Conservation (phyloP, 768 basidiomycete genomes). For the Mrakia blollopis region DNA sequence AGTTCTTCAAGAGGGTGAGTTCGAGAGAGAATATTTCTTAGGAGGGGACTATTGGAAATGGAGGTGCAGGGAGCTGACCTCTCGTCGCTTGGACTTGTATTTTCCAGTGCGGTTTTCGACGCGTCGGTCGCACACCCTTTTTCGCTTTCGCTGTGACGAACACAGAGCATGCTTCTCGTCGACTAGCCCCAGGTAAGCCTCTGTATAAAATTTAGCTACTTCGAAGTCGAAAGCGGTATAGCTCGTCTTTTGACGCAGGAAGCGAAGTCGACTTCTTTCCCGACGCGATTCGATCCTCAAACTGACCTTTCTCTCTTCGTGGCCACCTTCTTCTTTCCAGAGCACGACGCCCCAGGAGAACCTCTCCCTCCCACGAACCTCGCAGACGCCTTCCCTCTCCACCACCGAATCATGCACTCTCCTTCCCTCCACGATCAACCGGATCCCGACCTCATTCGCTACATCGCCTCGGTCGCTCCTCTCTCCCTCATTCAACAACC, state of each 20-base stretch:
- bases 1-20: slow-evolving; percentile 9
- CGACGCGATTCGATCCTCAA: no score
- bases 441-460: slow-evolving; percentile 3
- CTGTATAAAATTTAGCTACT: no score
- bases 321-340: background rate
- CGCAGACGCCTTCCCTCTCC: slow-evolving; percentile 12
- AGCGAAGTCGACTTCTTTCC: no score
- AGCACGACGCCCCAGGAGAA: background rate
- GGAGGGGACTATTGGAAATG: background rate
- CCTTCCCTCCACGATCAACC: slow-evolving; percentile 4
- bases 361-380: background rate
- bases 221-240: no score
- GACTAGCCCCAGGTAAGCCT: background rate
- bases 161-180: background rate
- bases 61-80: background rate
- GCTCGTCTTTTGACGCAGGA: no score
- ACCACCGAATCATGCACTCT: slow-evolving; percentile 16
- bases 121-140: background rate
- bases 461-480: slow-evolving; percentile 1
- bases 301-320: background rate
- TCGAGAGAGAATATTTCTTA: no score
- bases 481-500: background rate
- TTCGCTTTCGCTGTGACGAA: slow-evolving; percentile 11
- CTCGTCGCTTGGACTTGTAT: background rate
- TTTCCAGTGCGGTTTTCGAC: slow-evolving; percentile 1